Evolutionary conservation across 495 filamentous ascomycete species (phyloP), one percentile per base, ranked within the genome.

Genomic region (Podospora australis): DNA sequence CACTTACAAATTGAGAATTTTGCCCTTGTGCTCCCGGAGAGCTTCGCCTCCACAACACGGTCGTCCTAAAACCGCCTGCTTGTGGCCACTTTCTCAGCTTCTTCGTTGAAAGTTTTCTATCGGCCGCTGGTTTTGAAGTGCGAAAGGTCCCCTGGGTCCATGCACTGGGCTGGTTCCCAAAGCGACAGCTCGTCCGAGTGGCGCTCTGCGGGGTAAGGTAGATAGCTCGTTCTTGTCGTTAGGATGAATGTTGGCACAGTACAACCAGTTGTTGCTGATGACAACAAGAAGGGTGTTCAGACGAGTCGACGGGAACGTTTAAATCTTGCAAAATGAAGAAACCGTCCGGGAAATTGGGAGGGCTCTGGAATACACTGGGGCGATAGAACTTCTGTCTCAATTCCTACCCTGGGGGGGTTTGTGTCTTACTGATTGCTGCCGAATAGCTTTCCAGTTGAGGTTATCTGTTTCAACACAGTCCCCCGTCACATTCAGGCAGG

Each of bases 141-240:
- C n/a, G n/a, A n/a, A 43, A 23, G 40, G 21, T 43, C 40, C 8
- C 40, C 40, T 23, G 40, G 38, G 40, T 16, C 40, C 40, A 43
- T 26, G 22, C 40, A 26, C 40, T 13, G 22, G n/a, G n/a, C n/a
- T n/a, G n/a, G 8, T 24, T 43, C 40, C 20, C 20, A 43, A 36
- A 43, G 40, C 40, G 40, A 28, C 28, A 43, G 40, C 40, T 43
- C 23, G 40, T 25, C 22, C 9, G 13, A 26, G 40, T 43, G 40
- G 40, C 22, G 40, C 40, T 10, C 40, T 43, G 40, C 40, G 40
- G 40, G 40, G 40, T 43, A n/a, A n/a, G n/a, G n/a, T n/a, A n/a
- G n/a, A n/a, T n/a, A 43, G 40, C 40, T 43, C n/a, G n/a, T n/a
- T n/a, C n/a, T n/a, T n/a, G n/a, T n/a, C n/a, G n/a, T n/a, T n/a